These are phyloP conservation scores for Lentinus tigrinus DNA, from an alignment of 768 basidiomycete species.

Conservation along the genomic window DNA sequence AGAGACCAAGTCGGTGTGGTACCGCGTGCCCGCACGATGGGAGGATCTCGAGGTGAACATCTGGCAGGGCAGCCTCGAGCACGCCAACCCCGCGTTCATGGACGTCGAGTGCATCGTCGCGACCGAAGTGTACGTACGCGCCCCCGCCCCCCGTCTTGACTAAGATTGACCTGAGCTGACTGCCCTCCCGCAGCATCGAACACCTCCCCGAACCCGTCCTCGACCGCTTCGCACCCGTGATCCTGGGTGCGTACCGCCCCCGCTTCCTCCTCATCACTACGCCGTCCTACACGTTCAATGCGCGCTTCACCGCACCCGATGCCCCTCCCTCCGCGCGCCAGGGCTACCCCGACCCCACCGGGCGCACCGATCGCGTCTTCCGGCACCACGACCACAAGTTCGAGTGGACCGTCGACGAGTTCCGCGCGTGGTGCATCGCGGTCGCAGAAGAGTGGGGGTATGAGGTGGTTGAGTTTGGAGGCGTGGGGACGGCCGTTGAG, in stretches of 20 bases:
- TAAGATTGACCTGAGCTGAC: background rate
- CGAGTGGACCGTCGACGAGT: conserved; percentile 84
- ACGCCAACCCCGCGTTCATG: conserved; percentile 63
- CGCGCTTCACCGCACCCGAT: conserved; percentile 62
- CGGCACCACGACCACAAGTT: conserved; percentile 86
- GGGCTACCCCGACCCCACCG: conserved; percentile 74
- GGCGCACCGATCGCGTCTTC: conserved; percentile 71
- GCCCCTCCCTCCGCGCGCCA: conserved; percentile 33
- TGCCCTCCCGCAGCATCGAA: conserved; percentile 62
- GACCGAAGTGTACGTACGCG: conserved; percentile 70
- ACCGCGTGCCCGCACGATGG: conserved; percentile 49
- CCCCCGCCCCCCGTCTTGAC: conserved; percentile 2
- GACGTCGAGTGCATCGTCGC: conserved; percentile 70
- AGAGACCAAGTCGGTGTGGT: background rate
- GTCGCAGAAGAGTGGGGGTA: conserved; percentile 73
- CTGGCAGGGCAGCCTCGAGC: conserved; percentile 75
- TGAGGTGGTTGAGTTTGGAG: conserved; percentile 48
- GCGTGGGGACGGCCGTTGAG: conserved; percentile 59
- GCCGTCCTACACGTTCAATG: conserved; percentile 82
- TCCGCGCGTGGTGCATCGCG: conserved; percentile 55
- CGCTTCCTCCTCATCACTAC: conserved; percentile 76
- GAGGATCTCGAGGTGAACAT: conserved; percentile 63
- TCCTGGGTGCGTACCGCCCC: conserved; percentile 81
- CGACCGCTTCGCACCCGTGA: conserved; percentile 59
- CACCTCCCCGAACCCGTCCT: conserved; percentile 65